A percentile compares a stretch with the other conserved stretches of the same genome.
Conservation (phyloP, 768 basidiomycete species). For the Tylopilus sp. region DNA sequence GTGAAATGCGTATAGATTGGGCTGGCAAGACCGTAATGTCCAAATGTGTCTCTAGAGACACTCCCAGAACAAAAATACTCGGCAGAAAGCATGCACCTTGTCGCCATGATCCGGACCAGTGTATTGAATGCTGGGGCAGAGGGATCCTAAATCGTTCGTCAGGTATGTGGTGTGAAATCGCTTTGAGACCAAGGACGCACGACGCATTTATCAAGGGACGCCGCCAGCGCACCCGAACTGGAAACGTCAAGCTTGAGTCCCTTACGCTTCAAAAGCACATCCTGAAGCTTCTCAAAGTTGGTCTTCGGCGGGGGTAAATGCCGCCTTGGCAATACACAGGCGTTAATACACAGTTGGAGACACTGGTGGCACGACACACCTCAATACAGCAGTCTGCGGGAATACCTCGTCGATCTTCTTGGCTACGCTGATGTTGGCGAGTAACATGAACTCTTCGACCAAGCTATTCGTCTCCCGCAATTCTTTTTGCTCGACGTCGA, state of each 20-base stretch:
- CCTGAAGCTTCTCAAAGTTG: slow-evolving; percentile 95
- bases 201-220: slow-evolving; percentile 82
- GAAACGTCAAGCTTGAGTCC: slow-evolving; percentile 85
- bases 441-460: slow-evolving; percentile 98
- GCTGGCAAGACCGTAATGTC: slow-evolving; percentile 96
- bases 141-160: slow-evolving; percentile 55
- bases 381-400: slow-evolving; percentile 91
- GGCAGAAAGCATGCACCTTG: slow-evolving; percentile 95
- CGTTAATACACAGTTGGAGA: neutral
- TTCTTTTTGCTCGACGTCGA: slow-evolving; percentile 96
- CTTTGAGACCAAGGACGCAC: slow-evolving; percentile 42
- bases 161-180: neutral
- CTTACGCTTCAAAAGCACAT: slow-evolving; percentile 83
- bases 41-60: slow-evolving; percentile 87
- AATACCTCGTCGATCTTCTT: slow-evolving; percentile 89
- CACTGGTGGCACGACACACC: slow-evolving; percentile 39
- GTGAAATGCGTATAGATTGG: slow-evolving; percentile 99
- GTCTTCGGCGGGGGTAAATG: slow-evolving; percentile 88
- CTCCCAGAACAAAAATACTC: slow-evolving; percentile 98
- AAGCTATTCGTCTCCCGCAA: slow-evolving; percentile 90
- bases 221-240: slow-evolving; percentile 84
- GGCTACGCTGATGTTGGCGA: slow-evolving; percentile 95
- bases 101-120: slow-evolving; percentile 98
- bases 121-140: slow-evolving; percentile 91
- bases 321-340: slow-evolving; percentile 46